A percentile compares a stretch with the other conserved stretches of the same genome.
These are phyloP conservation scores for Dryas alaskensis DNA, from an alignment of 306 rosid genomes.

Conservation along the genomic window DNA sequence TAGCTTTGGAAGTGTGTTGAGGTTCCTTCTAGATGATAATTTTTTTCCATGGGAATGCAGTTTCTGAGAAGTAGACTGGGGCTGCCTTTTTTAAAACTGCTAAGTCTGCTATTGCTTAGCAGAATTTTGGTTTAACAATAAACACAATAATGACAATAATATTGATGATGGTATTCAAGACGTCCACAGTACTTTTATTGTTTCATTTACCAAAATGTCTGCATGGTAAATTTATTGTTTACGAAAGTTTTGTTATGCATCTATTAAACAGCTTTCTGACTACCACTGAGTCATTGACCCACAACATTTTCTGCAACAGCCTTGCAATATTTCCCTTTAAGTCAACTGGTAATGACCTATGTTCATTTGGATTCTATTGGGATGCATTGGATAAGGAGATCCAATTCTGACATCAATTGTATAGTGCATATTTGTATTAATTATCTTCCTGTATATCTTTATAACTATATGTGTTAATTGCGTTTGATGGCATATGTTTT, in stretches of 20 bases:
- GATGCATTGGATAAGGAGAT: not conserved
- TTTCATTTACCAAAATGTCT: not conserved
- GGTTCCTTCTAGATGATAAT: not conserved
- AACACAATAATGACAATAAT: not conserved
- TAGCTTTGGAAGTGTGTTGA: not conserved
- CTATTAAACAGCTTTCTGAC: not conserved
- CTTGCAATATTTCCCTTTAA: not conserved
- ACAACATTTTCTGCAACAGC: not conserved
- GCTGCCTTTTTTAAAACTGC: not conserved
- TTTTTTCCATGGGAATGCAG: constrained; percentile 2
- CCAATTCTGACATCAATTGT: not conserved
- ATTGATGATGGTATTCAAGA: not conserved
- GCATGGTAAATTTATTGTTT: not conserved
- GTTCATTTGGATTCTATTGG: not conserved
- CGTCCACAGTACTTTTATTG: not conserved
- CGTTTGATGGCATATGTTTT: not conserved
- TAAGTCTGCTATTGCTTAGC: too few species aligned
- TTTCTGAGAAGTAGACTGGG: not conserved
- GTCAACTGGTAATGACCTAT: too few species aligned
- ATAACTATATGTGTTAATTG: not conserved
- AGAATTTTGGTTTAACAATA: not conserved
- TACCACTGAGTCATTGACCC: not conserved
- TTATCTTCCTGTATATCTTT: not conserved
- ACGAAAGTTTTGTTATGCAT: not conserved
- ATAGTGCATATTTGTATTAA: not conserved